phyloP scores from a whole-genome alignment of 2,329 filamentous ascomycete genomes.

The Calonectria naviculata region DNA sequence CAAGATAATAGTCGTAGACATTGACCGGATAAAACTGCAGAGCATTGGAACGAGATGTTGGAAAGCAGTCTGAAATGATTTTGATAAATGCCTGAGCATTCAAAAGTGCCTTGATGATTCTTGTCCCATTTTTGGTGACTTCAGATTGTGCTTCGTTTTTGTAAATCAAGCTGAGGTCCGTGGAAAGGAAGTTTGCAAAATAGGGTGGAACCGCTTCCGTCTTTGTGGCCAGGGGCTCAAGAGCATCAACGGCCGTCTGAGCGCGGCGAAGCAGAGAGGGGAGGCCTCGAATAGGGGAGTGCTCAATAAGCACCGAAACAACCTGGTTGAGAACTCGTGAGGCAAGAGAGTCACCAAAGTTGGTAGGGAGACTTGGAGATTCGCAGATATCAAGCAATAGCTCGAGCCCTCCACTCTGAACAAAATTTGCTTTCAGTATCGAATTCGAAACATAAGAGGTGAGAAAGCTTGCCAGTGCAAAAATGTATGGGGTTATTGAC shows the following conservation, averaged over 20 bases:
- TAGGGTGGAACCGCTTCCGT: slow-evolving; percentile 68
- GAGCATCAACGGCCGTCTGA: slow-evolving; percentile 73
- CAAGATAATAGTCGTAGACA: slow-evolving; percentile 83
- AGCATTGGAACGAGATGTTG: slow-evolving; percentile 71
- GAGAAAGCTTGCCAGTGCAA: slow-evolving; percentile 82
- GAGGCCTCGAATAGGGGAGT: slow-evolving; percentile 82
- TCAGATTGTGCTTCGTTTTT: slow-evolving; percentile 48
- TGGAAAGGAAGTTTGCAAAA: slow-evolving; percentile 74
- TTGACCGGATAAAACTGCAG: slow-evolving; percentile 82
- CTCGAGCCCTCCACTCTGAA: slow-evolving; percentile 84
- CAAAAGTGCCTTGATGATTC: slow-evolving; percentile 81
- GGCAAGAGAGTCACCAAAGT: slow-evolving; percentile 68
- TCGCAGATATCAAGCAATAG: slow-evolving; percentile 86
- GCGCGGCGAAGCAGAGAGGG: slow-evolving; percentile 83
- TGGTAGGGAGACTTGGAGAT: slow-evolving; percentile 80
- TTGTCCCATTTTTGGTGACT: slow-evolving; percentile 74
- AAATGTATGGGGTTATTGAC: slow-evolving; percentile 75
- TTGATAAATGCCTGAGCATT: slow-evolving; percentile 81
- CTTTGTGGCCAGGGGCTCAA: slow-evolving; percentile 72
- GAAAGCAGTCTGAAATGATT: slow-evolving; percentile 80
- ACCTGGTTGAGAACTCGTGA: slow-evolving; percentile 79
- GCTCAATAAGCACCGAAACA: slow-evolving; percentile 82
- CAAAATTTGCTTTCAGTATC: slow-evolving; percentile 77
- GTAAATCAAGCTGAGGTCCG: slow-evolving; percentile 49
- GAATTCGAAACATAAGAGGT: slow-evolving; percentile 79